A percentile compares a stretch with the other conserved stretches of the same genome.
These are phyloP conservation scores for Bipolaris bicolor DNA, from an alignment of 2,329 filamentous ascomycete species.

Conservation along the genomic window DNA sequence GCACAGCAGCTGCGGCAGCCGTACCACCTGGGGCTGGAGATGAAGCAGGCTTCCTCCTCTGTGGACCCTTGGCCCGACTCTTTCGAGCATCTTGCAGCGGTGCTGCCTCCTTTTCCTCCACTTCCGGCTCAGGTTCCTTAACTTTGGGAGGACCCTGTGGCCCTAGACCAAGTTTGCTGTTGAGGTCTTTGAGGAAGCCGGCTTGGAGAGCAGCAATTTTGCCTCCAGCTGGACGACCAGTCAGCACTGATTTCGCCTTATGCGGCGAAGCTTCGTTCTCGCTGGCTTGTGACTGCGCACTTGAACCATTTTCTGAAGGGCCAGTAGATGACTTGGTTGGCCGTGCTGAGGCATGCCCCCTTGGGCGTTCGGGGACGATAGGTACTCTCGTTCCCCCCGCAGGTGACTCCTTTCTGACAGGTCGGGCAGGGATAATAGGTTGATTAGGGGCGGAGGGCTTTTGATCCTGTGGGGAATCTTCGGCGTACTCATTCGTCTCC, in stretches of 20 bases:
- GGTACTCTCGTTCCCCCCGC: slow-evolving; percentile 60
- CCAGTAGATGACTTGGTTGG: slow-evolving; percentile 60
- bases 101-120: slow-evolving; percentile 67
- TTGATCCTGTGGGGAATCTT: slow-evolving; percentile 39
- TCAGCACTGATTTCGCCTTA: slow-evolving; percentile 84
- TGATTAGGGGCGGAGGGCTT: slow-evolving; percentile 39
- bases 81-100: slow-evolving; percentile 91
- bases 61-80: slow-evolving; percentile 84
- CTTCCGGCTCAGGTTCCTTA: slow-evolving; percentile 68
- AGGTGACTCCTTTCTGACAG: slow-evolving; percentile 49
- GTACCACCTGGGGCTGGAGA: slow-evolving; percentile 68
- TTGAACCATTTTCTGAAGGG: slow-evolving; percentile 48
- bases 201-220: slow-evolving; percentile 93
- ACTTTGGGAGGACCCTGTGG: slow-evolving; percentile 79
- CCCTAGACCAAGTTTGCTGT: slow-evolving; percentile 84
- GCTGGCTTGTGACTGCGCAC: slow-evolving; percentile 29
- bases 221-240: slow-evolving; percentile 75
- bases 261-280: slow-evolving; percentile 51
- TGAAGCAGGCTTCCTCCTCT: slow-evolving; percentile 70
- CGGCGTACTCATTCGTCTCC: slow-evolving; percentile 51
- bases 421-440: slow-evolving; percentile 43
- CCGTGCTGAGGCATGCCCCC: slow-evolving; percentile 67
- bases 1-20: slow-evolving; percentile 39
- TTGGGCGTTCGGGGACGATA: slow-evolving; percentile 63
- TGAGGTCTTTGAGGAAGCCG: slow-evolving; percentile 90